These are phyloP conservation scores for Cercospora sp. DNA, from an alignment of 2,329 filamentous ascomycete species.

Conservation along the genomic window DNA sequence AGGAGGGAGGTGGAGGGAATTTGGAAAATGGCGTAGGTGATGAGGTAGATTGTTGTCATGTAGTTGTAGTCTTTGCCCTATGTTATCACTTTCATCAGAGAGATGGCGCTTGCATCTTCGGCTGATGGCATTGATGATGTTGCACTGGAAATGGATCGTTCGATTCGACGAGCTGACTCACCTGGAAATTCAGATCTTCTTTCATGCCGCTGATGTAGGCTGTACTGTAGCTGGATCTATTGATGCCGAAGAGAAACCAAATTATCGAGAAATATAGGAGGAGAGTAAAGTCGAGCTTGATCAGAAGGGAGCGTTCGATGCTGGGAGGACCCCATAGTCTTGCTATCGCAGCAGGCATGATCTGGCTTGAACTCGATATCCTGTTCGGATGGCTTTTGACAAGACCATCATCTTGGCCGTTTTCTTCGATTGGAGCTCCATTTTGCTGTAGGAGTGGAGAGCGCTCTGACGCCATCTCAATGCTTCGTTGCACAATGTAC, in stretches of 20 bases:
- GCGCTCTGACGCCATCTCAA: slow-evolving; percentile 10
- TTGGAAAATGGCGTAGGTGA: slow-evolving; percentile 49
- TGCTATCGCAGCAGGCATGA: slow-evolving; percentile 2
- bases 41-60: slow-evolving; percentile 33
- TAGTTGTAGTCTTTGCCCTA: slow-evolving; percentile 26
- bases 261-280: slow-evolving; percentile 47
- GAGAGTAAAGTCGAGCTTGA: slow-evolving; percentile 26
- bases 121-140: no score
- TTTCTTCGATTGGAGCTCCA: neutral
- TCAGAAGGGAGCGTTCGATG: slow-evolving; percentile 18
- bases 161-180: slow-evolving; percentile 8
- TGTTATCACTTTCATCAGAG: no score
- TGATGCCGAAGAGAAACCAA: slow-evolving; percentile 53
- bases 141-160: no score
- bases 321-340: slow-evolving; percentile 21
- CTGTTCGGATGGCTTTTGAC: neutral
- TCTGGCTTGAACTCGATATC: neutral
- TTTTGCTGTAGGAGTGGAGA: slow-evolving; percentile 5
- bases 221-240: slow-evolving; percentile 47
- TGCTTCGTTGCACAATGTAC: neutral
- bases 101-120: no score
- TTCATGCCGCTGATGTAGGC: slow-evolving; percentile 58
- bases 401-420: neutral
- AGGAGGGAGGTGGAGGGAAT: slow-evolving; percentile 48
- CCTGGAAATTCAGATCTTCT: slow-evolving; percentile 51